phyloP scores from a whole-genome alignment of 2,329 filamentous ascomycete genomes.

The Xylaria sp. region DNA sequence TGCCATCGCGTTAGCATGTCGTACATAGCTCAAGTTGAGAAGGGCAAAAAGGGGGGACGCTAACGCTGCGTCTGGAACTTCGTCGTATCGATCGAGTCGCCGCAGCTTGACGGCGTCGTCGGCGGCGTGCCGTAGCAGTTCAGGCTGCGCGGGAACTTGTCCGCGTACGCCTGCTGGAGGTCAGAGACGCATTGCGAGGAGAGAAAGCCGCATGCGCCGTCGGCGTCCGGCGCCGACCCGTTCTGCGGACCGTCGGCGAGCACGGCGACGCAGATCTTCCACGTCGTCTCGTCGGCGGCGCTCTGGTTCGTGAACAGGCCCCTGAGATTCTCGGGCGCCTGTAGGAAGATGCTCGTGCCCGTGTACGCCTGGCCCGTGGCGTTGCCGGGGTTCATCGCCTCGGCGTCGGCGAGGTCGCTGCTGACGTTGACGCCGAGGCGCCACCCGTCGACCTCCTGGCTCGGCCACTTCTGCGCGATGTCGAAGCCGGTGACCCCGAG shows the following conservation, averaged over 20 bases:
- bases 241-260: constrained; percentile 27
- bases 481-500: constrained; percentile 26
- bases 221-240: constrained; percentile 14
- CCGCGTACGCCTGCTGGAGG: constrained; percentile 31
- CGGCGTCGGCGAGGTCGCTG: constrained; percentile 29
- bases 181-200: constrained; percentile 31
- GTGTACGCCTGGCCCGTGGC: constrained; percentile 28
- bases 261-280: constrained; percentile 34
- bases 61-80: constrained; percentile 31
- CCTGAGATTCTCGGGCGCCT: constrained; percentile 21
- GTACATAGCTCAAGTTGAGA: not conserved
- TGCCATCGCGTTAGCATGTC: constrained; percentile 9
- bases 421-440: constrained; percentile 32
- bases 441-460: constrained; percentile 51
- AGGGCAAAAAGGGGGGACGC: constrained; percentile 1
- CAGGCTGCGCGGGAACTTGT: constrained; percentile 27
- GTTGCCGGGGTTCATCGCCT: constrained; percentile 27
- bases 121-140: constrained; percentile 33
- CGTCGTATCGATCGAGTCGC: constrained; percentile 22
- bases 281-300: constrained; percentile 30
- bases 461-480: constrained; percentile 50
- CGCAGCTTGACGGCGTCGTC: constrained; percentile 31
- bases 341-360: constrained; percentile 34
- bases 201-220: constrained; percentile 24
- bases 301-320: constrained; percentile 15